phyloP scores from a whole-genome alignment of 148 eudicot genomes.

The Drosera capensis region DNA sequence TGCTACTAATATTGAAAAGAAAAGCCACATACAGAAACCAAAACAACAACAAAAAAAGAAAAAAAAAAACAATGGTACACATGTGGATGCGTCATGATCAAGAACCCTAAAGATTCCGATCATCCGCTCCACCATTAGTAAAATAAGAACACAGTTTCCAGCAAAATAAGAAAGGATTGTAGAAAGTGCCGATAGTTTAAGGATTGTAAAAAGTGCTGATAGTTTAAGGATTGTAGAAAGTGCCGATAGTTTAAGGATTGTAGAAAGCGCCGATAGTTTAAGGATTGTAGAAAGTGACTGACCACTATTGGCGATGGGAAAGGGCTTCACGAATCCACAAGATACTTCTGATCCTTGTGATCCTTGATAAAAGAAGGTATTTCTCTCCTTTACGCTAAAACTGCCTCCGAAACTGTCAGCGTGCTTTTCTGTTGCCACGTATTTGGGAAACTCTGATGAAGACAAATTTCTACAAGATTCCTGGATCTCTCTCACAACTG shows the following conservation, averaged over 20 bases:
- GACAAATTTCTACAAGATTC: constrained; percentile 17
- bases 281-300: no score
- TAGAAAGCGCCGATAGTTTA: no score
- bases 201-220: no score
- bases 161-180: background rate
- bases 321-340: constrained; percentile 67
- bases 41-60: no score
- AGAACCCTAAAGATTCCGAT: no score
- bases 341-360: constrained; percentile 32
- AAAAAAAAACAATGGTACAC: background rate
- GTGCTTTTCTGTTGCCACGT: constrained; percentile 39
- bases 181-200: background rate
- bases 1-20: background rate
- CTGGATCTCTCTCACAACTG: constrained; percentile 32
- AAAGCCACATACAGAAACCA: no score
- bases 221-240: no score
- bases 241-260: no score
- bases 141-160: no score
- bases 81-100: background rate
- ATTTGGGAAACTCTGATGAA: constrained; percentile 18
- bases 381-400: constrained; percentile 33
- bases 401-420: constrained; percentile 55
- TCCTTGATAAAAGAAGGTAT: constrained; percentile 39
- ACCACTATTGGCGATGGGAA: constrained; percentile 50
- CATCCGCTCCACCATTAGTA: no score